Evolutionary conservation across 495 filamentous ascomycete genomes (phyloP).

Genomic region (Niebla homalea): DNA sequence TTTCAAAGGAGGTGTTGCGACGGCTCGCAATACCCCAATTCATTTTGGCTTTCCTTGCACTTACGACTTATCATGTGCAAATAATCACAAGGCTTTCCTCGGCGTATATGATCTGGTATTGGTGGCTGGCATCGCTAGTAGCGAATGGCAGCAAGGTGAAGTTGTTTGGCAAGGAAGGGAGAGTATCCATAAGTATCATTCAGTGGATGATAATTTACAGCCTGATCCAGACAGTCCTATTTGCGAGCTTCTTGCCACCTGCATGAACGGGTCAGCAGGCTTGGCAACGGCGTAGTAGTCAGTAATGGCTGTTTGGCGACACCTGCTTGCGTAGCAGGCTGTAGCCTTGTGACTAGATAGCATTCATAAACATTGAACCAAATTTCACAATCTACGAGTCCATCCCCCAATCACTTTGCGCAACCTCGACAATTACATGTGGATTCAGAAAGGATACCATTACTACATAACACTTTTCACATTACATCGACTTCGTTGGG

Average conservation of each 20-base stretch:
- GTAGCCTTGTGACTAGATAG: constrained; percentile 6
- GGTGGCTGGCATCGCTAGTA: constrained; percentile 50
- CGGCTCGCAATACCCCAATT: constrained; percentile 55
- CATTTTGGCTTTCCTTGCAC: constrained; percentile 52
- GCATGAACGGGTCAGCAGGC: constrained; percentile 30
- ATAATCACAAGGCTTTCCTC: constrained; percentile 84
- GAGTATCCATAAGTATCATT: constrained; percentile 29
- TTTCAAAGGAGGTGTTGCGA: constrained; percentile 33
- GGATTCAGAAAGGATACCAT: too few relatives aligned
- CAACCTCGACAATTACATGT: too few relatives aligned
- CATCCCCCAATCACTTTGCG: too few relatives aligned
- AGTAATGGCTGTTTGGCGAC: background rate
- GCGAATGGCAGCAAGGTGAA: constrained; percentile 13
- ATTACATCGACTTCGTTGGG: too few relatives aligned
- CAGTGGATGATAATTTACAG: constrained; percentile 70
- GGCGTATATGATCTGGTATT: constrained; percentile 82
- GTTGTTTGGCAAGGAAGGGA: constrained; percentile 16
- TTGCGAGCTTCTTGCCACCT: constrained; percentile 90
- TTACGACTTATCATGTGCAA: constrained; percentile 80
- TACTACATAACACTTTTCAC: too few relatives aligned
- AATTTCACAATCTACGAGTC: too few relatives aligned
- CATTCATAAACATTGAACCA: too few relatives aligned
- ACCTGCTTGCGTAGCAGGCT: constrained; percentile 10
- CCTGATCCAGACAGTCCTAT: constrained; percentile 66
- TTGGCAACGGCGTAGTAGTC: background rate